Base-by-base conservation (phyloP, 108 stramenopile species). In the Cyclotella baltica region DNA sequence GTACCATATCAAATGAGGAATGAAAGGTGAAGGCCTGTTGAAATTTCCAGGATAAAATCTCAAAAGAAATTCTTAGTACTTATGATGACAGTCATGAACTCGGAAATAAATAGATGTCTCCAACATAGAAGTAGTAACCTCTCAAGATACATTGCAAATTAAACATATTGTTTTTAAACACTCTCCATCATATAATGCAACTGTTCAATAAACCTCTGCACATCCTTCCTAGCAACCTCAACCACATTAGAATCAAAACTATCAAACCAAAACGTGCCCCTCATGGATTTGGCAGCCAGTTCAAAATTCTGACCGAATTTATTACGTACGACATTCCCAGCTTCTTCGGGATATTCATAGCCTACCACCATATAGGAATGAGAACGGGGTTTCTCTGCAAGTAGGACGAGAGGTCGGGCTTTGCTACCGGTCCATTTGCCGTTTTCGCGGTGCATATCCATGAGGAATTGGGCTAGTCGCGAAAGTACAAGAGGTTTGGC, bases 171-270 rank as follows among this genome's bases (percentile, higher is more conserved):
- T 16, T n/a, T 19, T 55, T 37, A 62, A 36, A 62, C 8, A 33
- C 61, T 62, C 13, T 95, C 94, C 87, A 94, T 84, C 65, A 96
- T 75, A 72, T 93, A 93, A 83, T 95, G 91, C 36, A 98, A 78
- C 59, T 93, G 91, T 74, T 98, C 96, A 62, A 97, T 85, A 82
- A 98, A 98, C 70, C 93, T 91, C 71, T 95, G 92, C 29, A 93
- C 96, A 85, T 96, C 87, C 37, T 76, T 84, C 27, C 75, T 87
- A 43, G 75, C 76, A 34, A 98, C 92, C 84, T 97, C 95, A 33
- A 97, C 89, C 16, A 97, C 95, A 71, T 93, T 90, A 38, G 88
- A 87, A 77, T 98, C 97, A 73, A 97, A 96, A 35, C 94, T 90
- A 72, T 98, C 96, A 52, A 96, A 94, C 67, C 70, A 52, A 78